Evolutionary conservation across 805 yeast species (phyloP), one percentile per base, ranked within the genome.

Genomic region (Kazachstania taianensis): DNA sequence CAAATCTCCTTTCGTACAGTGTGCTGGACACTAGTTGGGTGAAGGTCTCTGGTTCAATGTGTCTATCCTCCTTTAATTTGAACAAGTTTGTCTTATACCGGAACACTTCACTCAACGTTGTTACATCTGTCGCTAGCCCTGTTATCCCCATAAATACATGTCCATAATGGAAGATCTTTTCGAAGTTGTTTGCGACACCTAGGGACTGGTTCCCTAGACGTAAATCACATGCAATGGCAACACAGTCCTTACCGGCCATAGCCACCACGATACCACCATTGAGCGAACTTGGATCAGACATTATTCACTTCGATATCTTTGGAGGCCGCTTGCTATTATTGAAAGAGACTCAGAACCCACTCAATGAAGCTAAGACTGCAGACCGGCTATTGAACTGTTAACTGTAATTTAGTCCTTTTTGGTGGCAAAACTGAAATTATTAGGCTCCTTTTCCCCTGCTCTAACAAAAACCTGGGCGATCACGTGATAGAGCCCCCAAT

Each of bases 221-320:
- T 55, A 92, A 68, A 63, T 92, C 99, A 50, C 92, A 80, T 3
- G 96, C 99, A 52, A 92, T 86, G 20, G 97, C 98, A 38, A 92
- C 87, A 69, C 99, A 92, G 49, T 86, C 96, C 57, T 94, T 87
- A 52, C 99, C 99, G 18, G 80, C 80, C 99, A 92, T 92, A 45
- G 98, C 98, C 23, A 94, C 94, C 35, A 94, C 95, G 44, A 94
- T 73, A 63, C 99, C 98, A 65, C 96, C 85, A 56, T 80, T 80
- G 47, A 79, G 70, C 30, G 85, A 75, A 58, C 83, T 76, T 53
- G 86, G 86, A 62, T 80, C 86, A 30, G 84, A 77, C 85, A 78
- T 76, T 16, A 23, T 39, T n/a, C n/a, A 6, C 18, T 27, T 28
- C 16, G 15, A 9, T 33, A 7, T 30, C 18, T 18, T 30, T 30